Base-by-base conservation (phyloP, 179 eudicot species). In the Vitellaria paradoxa region DNA sequence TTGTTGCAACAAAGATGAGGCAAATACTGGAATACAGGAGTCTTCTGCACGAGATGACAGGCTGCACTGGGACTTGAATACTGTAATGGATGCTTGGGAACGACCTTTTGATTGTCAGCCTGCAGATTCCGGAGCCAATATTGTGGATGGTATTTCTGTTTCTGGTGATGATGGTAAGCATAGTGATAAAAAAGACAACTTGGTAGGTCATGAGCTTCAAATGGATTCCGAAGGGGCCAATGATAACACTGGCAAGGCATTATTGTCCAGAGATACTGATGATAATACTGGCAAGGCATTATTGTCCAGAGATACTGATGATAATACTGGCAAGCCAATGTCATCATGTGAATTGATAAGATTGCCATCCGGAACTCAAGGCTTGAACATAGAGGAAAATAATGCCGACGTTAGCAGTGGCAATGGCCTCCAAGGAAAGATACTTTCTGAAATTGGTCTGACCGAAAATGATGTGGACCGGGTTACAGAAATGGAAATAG, bases 41-140 rank as follows among this genome's bases (percentile, higher is more conserved):
- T 75, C 73, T 72, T 55, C 77, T 62, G 67, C 76, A 0, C 57
- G 61, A 24, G 82, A 82, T 80, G 75, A 5, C 73, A 82, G 87
- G 63, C 81, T 84, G 23, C 86, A 77, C 55, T 87, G 90, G 90
- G 90, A 87, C 74, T 68, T 87, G 76, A 87, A 85, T 57, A 78
- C 80, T 24, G 76, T 74, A 18, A 82, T 85, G 88, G 85, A 83
- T 70, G 85, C 76, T 49, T 87, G 88, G 87, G 87, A 69, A 61
- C 49, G 68, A 6, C 88, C 88, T 11, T 4, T 66, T n/a, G 84
- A 82, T 68, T 30, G 37, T 30, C 37, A 30, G 2, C 37, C 37
- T 30, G 37, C 37, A 30, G 37, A 30, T 30, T 30, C 37, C 2
- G 37, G 37, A 30, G 37, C 37, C 37, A 30, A 30, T 30, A 2